Base-by-base conservation (phyloP, 2,329 filamentous ascomycete genomes). In the Paecilomyces sp. region DNA sequence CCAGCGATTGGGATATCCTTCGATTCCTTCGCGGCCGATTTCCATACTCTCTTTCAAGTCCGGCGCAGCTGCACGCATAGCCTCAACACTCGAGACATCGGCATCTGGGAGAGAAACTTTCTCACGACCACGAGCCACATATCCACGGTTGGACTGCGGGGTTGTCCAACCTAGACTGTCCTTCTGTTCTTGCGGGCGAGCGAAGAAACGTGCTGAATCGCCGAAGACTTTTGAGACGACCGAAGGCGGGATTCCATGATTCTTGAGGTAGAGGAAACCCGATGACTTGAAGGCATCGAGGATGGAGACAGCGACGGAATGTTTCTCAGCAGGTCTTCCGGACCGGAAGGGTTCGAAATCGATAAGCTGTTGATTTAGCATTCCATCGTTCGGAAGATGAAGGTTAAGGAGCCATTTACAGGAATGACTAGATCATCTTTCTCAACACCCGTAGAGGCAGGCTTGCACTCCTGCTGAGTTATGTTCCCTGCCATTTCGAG, bases 181-280 rank as follows among this genome's bases (percentile, higher is more conserved):
- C 74, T 93, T 94, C 64, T 85, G 79, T 8, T 80, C 78, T 54
- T 79, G 71, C 2, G 86, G 79, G 58, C 88, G 84, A 13, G 76
- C 74, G 74, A 94, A 94, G 80, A 93, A 92, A 62, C 79, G 77
- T 56, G 87, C 85, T 4, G 89, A 92, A 59, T 82, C 80, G 62
- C 79, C 71, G 71, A 94, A 95, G 61, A 88, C 82, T 60, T 81
- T 74, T 61, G 82, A 73, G 12, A 91, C 77, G 9, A 82, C 81
- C 8, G 82, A 76, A 3, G 83, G 68, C 0, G 86, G 75, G 61
- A 96, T 88, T 50, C 88, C 84, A 65, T 93, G 87, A 74, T 93
- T 90, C 67, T 87, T 87, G 47, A 96, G 84, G 75, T 96, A 96
- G 70, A 97, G 84, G 79, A 97, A 96, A 60, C 92, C 92, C 2